Base-by-base conservation (phyloP, 495 filamentous ascomycete genomes). In the Penicillium pulvis region DNA sequence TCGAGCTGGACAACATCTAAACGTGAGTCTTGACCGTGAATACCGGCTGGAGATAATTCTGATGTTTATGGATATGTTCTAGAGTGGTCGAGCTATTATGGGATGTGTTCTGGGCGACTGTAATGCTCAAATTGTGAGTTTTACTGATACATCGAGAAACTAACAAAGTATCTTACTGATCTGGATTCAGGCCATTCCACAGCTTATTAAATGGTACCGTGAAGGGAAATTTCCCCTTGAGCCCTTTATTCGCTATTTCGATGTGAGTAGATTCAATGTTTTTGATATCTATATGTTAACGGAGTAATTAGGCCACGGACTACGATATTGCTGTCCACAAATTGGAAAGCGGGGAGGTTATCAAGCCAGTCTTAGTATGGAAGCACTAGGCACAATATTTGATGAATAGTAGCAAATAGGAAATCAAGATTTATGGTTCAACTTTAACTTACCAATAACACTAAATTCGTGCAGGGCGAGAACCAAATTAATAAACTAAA, bases 151-250 rank as follows among this genome's bases (percentile, higher is more conserved):
- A n/a, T n/a, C n/a, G n/a, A n/a, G n/a, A n/a, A n/a, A n/a, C n/a
- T n/a, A n/a, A n/a, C n/a, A n/a, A n/a, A n/a, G n/a, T n/a, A n/a
- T n/a, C n/a, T n/a, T n/a, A 16, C 23, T 43, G 16, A 42, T 19
- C 3, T 8, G 16, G 5, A 2, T 51, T 24, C 47, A 77, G 73
- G 63, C 69, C 16, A 63, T 76, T 24, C 65, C 70, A 0, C 69
- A 66, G 41, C 53, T 77, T 47, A 74, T 79, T 43, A 53, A 73
- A 26, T 67, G 63, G 62, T 75, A 79, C 42, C 55, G 62, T 12
- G 67, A 74, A 51, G 73, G 73, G 0, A 50, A 55, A 55, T 79
- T 79, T 26, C 74, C 76, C 1, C 23, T 55, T 42, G 57, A 59
- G 14, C 20, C 19, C 1, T 20, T 42, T 6, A 26, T 61, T 4